A percentile compares a stretch with the other conserved stretches of the same genome.
Conservation (phyloP, 345 rosid species). For the Eucalyptus curtisii region DNA sequence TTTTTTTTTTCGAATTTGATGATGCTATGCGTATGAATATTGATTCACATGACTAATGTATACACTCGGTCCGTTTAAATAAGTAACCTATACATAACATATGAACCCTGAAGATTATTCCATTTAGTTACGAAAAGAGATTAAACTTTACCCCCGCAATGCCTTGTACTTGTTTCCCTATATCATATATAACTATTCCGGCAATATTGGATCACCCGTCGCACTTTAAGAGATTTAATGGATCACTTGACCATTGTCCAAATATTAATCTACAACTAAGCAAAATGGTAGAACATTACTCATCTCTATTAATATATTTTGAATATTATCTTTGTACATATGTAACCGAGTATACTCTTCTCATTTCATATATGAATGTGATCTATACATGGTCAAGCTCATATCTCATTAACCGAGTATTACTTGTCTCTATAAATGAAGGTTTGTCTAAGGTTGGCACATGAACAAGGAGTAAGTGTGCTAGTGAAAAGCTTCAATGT, state of each 20-base stretch:
- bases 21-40: background rate
- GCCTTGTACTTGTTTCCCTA: background rate
- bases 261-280: background rate
- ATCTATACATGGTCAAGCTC: background rate
- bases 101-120: background rate
- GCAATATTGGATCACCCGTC: background rate
- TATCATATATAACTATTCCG: background rate
- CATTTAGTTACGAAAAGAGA: background rate
- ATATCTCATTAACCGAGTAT: no score
- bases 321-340: background rate
- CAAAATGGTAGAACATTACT: background rate
- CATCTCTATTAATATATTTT: background rate
- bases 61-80: background rate
- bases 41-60: background rate
- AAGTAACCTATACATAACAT: background rate
- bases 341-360: background rate
- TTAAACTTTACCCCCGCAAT: background rate
- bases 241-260: background rate
- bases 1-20: background rate
- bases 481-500: conserved; percentile 15
- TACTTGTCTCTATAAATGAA: background rate
- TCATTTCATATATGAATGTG: background rate
- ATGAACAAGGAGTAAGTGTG: conserved; percentile 16
- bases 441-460: conserved; percentile 18
- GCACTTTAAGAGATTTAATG: background rate